A percentile compares a stretch with the other conserved stretches of the same genome.
phyloP scores from a whole-genome alignment of 805 yeast species.

The Lachancea meyersii region DNA sequence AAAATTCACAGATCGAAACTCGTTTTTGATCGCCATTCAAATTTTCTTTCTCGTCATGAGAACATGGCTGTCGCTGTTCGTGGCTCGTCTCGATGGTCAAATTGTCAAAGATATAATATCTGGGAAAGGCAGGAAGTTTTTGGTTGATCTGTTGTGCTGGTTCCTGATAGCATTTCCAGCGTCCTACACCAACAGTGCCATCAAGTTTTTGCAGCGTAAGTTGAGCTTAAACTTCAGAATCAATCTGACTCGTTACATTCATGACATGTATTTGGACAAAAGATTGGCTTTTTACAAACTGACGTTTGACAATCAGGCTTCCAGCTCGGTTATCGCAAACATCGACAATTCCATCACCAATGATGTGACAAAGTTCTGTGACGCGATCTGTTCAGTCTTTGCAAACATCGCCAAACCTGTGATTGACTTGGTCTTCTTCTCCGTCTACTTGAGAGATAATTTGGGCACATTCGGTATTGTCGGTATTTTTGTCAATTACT shows the following conservation, averaged over 20 bases:
- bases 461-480: constrained; percentile 81
- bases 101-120: constrained; percentile 84
- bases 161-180: constrained; percentile 88
- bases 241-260: constrained; percentile 75
- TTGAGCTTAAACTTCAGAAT: constrained; percentile 81
- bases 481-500: constrained; percentile 77
- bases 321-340: constrained; percentile 46
- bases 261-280: constrained; percentile 80
- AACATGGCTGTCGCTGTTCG: constrained; percentile 80
- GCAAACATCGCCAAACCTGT: constrained; percentile 89
- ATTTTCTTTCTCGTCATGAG: constrained; percentile 68
- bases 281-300: constrained; percentile 78
- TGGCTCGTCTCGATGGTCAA: constrained; percentile 87
- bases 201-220: constrained; percentile 69
- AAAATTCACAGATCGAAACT: constrained; percentile 56
- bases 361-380: constrained; percentile 75
- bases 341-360: constrained; percentile 78
- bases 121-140: constrained; percentile 67
- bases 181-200: constrained; percentile 84
- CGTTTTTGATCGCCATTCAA: constrained; percentile 60
- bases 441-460: constrained; percentile 75
- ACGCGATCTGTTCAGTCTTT: constrained; percentile 73
- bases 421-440: constrained; percentile 77
- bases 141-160: constrained; percentile 79
- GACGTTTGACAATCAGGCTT: constrained; percentile 47